Base-by-base conservation (phyloP, 371 early-diverging fungal species). In the Mortierella sp. region DNA sequence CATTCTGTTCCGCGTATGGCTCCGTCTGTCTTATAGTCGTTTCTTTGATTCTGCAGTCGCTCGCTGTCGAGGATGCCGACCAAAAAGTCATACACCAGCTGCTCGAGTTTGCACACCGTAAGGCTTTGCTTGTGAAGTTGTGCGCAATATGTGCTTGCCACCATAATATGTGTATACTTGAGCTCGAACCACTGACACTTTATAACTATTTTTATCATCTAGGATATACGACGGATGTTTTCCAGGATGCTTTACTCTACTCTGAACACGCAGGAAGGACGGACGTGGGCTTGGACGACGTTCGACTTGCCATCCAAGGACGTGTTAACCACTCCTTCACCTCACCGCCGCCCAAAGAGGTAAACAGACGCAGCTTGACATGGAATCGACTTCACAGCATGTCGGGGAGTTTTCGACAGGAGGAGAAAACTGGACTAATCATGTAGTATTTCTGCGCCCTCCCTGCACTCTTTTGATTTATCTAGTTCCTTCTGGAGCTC, bases 71-170 rank as follows among this genome's bases (percentile, higher is more conserved):
- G 74, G 99, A 99, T 76, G 98, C 96, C 86, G 99, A 99, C 83
- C 99, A 99, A 14, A 95, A 96, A 88, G 99, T 99, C 11, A 95
- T 99, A 55, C 96, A 97, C 75, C 99, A 99, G 88, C 90, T 99
- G 70, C 90, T 99, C 24, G 99, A 99, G 91, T 98, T 99, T 87
- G 95, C 95, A 29, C 96, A 98, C 89, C 87, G 91, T 87, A 84
- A 16, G 74, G 32, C 35, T 35, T 21, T n/a, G 2, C 5, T 56
- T 43, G 29, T 29, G 48, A 21, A 70, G 41, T 41, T 41, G 41
- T 6, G 41, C 41, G 41, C 41, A 6, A 41, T 5, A 7, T 41
- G 41, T 41, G 41, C 4, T 41, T 41, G 41, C 1, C 6, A 41
- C 6, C 41, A 41, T 6, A 7, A 41, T 41, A 7, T 6, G 5